Base-by-base conservation (phyloP, 179 eudicot genomes). In the Drosera spatulata region DNA sequence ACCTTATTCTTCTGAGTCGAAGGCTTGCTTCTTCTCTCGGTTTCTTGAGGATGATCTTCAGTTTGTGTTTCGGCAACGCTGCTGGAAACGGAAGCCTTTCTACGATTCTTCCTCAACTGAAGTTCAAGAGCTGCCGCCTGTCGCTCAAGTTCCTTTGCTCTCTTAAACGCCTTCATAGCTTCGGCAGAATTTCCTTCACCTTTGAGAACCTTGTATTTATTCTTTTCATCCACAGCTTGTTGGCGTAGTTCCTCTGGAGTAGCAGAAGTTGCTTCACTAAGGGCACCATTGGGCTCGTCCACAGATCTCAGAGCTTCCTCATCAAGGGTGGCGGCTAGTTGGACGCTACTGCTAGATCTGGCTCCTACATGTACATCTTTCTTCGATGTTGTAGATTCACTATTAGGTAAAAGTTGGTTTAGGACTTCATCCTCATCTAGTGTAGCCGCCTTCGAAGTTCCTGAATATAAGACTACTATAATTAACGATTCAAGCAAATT, bases 91-190 rank as follows among this genome's bases (percentile, higher is more conserved):
- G 67, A 81, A 61, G 86, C 85, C 74, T 67, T 84, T 67, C 65
- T 86, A 55, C 96, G 82, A 61, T 65, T 74, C 76, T 88, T 91
- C 68, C 95, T 86, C 56, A 82, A 62, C 51, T 74, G 76, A 41
- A 91, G 58, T 61, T 91, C 98, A 67, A 86, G 59, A 39, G 98
- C 83, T 4, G 71, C 87, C 65, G 96, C 96, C 70, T 86, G 96
- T 61, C 96, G 77, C 79, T 86, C 99, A 62, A 93, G 88, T 68
- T 93, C 99, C 73, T 83, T 88, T 44, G 87, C 82, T 73, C 78
- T 84, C 73, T 88, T 88, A 56, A 88, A 93, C 53, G 96, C 95
- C 73, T 66, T 86, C 46, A 93, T 67, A 55, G 99, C 96, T 76
- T 93, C 99, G 54, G 82, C 96, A 41, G 87, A 62, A 67, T 88